Conservation (phyloP, 2,329 filamentous ascomycete species). For the Zasmidium cellare region DNA sequence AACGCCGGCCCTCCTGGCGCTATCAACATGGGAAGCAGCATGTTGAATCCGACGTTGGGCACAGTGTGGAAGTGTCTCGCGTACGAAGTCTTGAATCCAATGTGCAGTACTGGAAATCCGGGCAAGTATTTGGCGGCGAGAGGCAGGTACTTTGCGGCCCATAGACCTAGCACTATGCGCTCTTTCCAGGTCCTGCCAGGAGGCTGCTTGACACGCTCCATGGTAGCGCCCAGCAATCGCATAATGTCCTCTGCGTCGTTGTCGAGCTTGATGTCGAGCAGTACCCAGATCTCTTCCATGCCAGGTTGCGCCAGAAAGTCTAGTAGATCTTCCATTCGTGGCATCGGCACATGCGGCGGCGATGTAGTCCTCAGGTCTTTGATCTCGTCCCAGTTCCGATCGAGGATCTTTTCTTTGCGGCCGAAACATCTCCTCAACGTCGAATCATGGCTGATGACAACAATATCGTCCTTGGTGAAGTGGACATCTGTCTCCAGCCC, state of each 20-base stretch:
- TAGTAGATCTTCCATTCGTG: constrained; percentile 72
- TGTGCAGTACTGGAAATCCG: constrained; percentile 64
- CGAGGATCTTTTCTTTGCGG: constrained; percentile 66
- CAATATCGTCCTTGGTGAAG: constrained; percentile 75
- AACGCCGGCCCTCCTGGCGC: constrained; percentile 68
- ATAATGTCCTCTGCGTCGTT: constrained; percentile 73
- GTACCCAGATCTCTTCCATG: constrained; percentile 70
- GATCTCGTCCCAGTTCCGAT: constrained; percentile 76
- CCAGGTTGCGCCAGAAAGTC: constrained; percentile 67
- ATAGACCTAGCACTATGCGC: constrained; percentile 77
- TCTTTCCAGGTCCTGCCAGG: constrained; percentile 62
- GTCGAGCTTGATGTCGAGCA: constrained; percentile 86
- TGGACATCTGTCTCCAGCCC: constrained; percentile 89
- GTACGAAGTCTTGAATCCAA: constrained; percentile 66
- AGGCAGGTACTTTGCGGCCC: constrained; percentile 74
- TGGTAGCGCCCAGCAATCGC: constrained; percentile 62
- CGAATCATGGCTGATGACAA: constrained; percentile 71
- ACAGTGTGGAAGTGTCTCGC: constrained; percentile 69
- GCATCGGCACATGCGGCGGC: constrained; percentile 70
- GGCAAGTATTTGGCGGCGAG: constrained; percentile 64
- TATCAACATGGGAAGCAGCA: constrained; percentile 68
- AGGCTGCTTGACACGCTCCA: constrained; percentile 42
- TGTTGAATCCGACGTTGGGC: constrained; percentile 74
- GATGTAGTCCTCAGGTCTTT: constrained; percentile 65
- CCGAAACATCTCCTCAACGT: constrained; percentile 81